phyloP scores from a whole-genome alignment of 768 basidiomycete genomes.

The Podaxis rugospora region DNA sequence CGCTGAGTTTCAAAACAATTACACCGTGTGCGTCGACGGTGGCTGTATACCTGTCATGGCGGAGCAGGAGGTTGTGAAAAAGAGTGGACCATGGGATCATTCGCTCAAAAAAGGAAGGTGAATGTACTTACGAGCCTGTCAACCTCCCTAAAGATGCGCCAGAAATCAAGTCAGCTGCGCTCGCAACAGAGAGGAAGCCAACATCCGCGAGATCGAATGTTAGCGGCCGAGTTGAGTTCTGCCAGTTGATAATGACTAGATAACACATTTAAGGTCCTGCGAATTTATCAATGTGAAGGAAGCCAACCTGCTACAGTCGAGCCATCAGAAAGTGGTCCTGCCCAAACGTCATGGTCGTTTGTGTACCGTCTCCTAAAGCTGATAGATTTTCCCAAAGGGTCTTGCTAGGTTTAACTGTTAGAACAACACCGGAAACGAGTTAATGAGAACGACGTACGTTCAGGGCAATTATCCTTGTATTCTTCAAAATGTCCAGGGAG shows the following conservation, averaged over 20 bases:
- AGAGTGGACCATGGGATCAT: neutral
- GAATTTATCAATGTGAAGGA: neutral
- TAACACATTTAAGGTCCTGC: neutral
- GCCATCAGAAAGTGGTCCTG: conserved; percentile 43
- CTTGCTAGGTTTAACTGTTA: conserved; percentile 31
- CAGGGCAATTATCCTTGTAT: conserved; percentile 37
- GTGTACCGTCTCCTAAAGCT: conserved; percentile 42
- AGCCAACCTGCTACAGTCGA: conserved; percentile 39
- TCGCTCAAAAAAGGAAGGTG: no score
- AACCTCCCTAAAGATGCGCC: conserved; percentile 32
- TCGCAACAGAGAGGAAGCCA: conserved; percentile 38
- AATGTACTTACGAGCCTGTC: conserved; percentile 27
- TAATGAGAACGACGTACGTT: conserved; percentile 26
- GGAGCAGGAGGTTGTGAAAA: conserved; percentile 3
- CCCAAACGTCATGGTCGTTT: conserved; percentile 46
- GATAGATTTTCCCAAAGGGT: conserved; percentile 39
- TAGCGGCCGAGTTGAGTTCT: conserved; percentile 31
- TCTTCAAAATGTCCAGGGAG: conserved; percentile 35
- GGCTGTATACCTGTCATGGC: conserved; percentile 26
- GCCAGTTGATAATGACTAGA: conserved; percentile 44
- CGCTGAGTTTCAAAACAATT: conserved; percentile 33
- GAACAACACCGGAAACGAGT: neutral
- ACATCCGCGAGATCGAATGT: conserved; percentile 39
- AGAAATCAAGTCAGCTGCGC: conserved; percentile 34
- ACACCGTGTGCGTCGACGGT: conserved; percentile 30